phyloP scores from a whole-genome alignment of 2,329 filamentous ascomycete genomes.

The Colletotrichum cordylinicola region DNA sequence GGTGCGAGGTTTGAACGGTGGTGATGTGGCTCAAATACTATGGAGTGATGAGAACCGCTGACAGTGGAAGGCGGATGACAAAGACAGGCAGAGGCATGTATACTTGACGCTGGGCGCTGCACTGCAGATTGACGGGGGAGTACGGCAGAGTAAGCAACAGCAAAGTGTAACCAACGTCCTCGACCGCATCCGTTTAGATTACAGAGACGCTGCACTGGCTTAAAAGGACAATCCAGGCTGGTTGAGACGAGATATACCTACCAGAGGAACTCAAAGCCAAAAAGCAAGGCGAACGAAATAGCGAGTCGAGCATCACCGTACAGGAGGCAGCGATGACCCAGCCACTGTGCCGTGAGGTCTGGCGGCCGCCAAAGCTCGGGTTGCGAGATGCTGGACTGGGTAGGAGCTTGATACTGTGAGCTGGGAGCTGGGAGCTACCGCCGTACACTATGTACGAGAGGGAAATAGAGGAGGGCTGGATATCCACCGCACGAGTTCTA shows the following conservation, averaged over 20 bases:
- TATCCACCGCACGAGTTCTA: not conserved
- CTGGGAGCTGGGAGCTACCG: not conserved
- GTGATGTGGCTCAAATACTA: not conserved
- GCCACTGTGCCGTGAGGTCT: not conserved
- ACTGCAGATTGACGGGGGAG: not conserved
- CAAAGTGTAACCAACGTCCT: not conserved
- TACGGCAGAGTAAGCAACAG: not conserved
- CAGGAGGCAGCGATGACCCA: not conserved
- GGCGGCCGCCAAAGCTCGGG: not conserved
- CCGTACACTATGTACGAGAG: not conserved
- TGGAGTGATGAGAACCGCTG: not conserved
- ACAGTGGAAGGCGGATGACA: not conserved
- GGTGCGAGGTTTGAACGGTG: not conserved
- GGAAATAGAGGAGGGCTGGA: not conserved
- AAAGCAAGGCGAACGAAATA: not conserved
- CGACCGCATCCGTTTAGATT: not conserved
- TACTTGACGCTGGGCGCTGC: not conserved
- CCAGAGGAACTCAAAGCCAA: not conserved
- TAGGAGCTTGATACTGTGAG: not conserved
- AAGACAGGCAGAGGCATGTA: not conserved
- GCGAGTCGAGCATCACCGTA: not conserved
- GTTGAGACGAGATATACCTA: not conserved
- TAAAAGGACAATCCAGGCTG: not conserved
- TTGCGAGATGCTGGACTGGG: not conserved
- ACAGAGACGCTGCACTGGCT: not conserved